Evolutionary conservation across 208 protist genomes (phyloP).

Genomic region (Trypanosoma cruzi): DNA sequence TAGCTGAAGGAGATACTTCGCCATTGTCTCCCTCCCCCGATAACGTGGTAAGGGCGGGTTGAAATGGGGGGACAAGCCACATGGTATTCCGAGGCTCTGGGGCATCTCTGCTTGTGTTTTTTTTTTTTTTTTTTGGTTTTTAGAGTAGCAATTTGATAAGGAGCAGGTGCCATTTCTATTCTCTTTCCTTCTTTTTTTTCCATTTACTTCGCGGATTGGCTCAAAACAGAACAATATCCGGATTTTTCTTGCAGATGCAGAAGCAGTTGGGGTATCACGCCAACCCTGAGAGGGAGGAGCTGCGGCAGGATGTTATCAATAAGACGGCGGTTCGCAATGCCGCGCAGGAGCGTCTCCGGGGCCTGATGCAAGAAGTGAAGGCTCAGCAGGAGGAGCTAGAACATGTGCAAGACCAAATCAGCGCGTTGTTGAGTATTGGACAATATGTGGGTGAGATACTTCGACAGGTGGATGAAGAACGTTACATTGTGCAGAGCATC

Average conservation of each 20-base stretch:
- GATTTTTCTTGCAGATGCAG: constrained; percentile 12
- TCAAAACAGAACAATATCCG: constrained; percentile 3
- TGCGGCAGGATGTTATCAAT: constrained; percentile 55
- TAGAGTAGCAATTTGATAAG: not conserved
- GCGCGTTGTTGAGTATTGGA: constrained; percentile 98
- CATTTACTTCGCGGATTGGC: not conserved
- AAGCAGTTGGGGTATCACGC: constrained; percentile 55
- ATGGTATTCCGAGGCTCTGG: no score
- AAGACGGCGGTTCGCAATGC: constrained; percentile 62
- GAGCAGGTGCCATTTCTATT: not conserved
- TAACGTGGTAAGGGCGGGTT: no score
- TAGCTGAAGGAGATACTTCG: no score
- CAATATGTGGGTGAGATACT: constrained; percentile 99
- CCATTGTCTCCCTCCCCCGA: no score
- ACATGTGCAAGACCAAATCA: constrained; percentile 98
- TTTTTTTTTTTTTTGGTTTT: not conserved
- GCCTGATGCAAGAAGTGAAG: constrained; percentile 42
- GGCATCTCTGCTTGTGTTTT: not conserved
- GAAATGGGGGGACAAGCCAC: no score
- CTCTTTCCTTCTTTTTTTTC: not conserved
- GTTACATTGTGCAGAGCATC: constrained; percentile 99
- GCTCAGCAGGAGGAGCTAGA: constrained; percentile 92
- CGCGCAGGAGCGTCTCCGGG: constrained; percentile 52
- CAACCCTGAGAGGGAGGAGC: constrained; percentile 60
- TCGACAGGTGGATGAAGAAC: constrained; percentile 92